A percentile compares a stretch with the other conserved stretches of the same genome.
Evolutionary conservation across 1,139 yeast species (phyloP).

Genomic region (Blastobotrys serpentis): DNA sequence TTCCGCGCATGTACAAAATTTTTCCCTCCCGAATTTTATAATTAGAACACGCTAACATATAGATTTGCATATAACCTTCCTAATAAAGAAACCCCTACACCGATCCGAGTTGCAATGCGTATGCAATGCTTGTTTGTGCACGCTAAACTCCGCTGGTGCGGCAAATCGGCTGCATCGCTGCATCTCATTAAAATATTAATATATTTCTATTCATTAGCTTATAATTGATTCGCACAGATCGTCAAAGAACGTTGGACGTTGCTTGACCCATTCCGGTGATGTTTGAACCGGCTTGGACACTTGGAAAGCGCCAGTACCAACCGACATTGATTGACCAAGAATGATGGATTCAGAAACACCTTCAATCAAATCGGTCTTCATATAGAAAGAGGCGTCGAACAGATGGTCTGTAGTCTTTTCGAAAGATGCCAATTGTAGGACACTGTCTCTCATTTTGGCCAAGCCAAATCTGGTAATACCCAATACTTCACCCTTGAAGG

Average conservation of each 20-base stretch:
- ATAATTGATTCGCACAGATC: constrained; percentile 23
- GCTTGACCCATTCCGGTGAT: constrained; percentile 17
- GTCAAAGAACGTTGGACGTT: constrained; percentile 33
- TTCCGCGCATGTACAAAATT: neutral
- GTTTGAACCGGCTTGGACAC: constrained; percentile 43
- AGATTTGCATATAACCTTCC: neutral
- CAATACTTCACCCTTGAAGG: constrained; percentile 95
- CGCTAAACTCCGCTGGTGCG: too few species aligned
- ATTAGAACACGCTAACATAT: too few species aligned
- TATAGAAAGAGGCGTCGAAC: constrained; percentile 96
- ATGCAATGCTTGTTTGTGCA: too few species aligned
- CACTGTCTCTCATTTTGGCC: constrained; percentile 98
- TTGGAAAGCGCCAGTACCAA: constrained; percentile 97
- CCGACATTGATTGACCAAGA: constrained; percentile 94
- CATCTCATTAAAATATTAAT: neutral
- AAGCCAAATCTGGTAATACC: constrained; percentile 98
- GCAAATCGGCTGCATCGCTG: too few species aligned
- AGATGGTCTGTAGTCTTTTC: constrained; percentile 98
- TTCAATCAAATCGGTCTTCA: constrained; percentile 93
- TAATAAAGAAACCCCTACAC: neutral
- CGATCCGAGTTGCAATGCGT: too few species aligned
- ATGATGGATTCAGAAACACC: constrained; percentile 98
- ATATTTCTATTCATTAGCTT: constrained; percentile 2
- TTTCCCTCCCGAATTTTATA: too few species aligned
- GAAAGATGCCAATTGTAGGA: constrained; percentile 91